Evolutionary conservation across 2,329 filamentous ascomycete genomes (phyloP).

Genomic region (Coniochaeta sp.): DNA sequence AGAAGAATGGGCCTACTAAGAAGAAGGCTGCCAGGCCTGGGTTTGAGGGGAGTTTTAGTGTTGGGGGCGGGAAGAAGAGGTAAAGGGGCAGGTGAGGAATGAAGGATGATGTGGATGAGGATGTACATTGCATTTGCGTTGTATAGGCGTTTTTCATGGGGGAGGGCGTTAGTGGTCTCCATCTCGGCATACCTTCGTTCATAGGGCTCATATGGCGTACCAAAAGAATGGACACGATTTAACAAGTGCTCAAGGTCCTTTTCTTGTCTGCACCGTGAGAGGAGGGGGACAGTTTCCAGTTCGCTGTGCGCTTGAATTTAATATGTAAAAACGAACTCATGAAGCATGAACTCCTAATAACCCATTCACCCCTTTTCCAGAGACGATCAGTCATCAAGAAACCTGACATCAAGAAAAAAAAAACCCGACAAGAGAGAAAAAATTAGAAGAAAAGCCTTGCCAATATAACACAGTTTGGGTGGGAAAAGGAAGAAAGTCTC

Average conservation of each 20-base stretch:
- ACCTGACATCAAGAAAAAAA: not conserved
- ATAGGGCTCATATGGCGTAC: not conserved
- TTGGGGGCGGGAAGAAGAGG: constrained; percentile 47
- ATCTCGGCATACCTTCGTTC: not conserved
- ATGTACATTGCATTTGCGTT: not conserved
- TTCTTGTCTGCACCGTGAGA: no score
- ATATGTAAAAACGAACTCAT: not conserved
- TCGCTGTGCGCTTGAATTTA: not conserved
- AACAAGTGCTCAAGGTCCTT: no score
- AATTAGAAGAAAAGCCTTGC: not conserved
- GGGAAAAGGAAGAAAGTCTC: not conserved
- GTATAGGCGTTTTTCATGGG: not conserved
- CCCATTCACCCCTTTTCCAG: not conserved
- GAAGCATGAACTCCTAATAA: not conserved
- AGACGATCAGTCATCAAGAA: not conserved
- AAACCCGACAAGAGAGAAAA: not conserved
- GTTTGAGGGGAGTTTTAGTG: constrained; percentile 53
- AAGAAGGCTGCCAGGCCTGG: constrained; percentile 51
- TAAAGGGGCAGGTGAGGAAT: constrained; percentile 19
- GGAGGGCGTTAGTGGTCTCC: not conserved
- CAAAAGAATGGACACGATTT: not conserved
- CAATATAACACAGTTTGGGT: constrained; percentile 1
- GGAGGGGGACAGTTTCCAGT: not conserved
- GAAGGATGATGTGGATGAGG: not conserved
- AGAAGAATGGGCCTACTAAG: constrained; percentile 32